These are phyloP conservation scores for Microdochium trichocladiopsis DNA, from an alignment of 2,329 filamentous ascomycete genomes.

Conservation along the genomic window DNA sequence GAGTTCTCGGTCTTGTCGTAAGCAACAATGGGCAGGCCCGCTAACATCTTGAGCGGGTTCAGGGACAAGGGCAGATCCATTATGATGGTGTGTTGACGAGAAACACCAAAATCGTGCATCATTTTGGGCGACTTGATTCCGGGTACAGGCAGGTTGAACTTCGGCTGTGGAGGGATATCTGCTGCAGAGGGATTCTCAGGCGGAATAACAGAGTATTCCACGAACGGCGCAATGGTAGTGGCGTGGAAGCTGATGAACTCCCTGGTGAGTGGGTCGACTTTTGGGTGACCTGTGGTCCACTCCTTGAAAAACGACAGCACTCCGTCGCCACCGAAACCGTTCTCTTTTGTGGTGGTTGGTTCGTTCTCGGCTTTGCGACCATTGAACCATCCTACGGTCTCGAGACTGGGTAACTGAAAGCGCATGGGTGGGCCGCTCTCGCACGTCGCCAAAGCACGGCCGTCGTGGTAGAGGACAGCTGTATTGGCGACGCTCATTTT, in stretches of 20 bases:
- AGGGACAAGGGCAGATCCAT: constrained; percentile 62
- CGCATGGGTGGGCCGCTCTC: constrained; percentile 66
- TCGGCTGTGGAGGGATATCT: constrained; percentile 15
- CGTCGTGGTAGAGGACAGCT: constrained; percentile 58
- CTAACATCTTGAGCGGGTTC: constrained; percentile 53
- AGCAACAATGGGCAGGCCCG: constrained; percentile 46
- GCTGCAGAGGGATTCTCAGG: constrained; percentile 13
- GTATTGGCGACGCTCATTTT: constrained; percentile 69
- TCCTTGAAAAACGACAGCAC: constrained; percentile 57
- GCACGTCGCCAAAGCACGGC: constrained; percentile 60
- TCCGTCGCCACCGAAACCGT: constrained; percentile 46
- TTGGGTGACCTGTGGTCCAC: constrained; percentile 65
- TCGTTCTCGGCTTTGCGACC: constrained; percentile 49
- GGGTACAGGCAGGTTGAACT: constrained; percentile 48
- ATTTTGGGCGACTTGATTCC: constrained; percentile 59
- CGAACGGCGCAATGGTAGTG: constrained; percentile 57
- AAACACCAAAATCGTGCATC: constrained; percentile 73
- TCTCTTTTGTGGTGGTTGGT: constrained; percentile 14
- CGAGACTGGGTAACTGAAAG: constrained; percentile 53
- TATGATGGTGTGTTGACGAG: constrained; percentile 54
- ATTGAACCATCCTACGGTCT: constrained; percentile 67
- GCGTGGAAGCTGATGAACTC: constrained; percentile 64
- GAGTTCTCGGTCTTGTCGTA: constrained; percentile 52
- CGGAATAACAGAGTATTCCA: constrained; percentile 51
- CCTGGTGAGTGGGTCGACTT: constrained; percentile 55